Evolutionary conservation across 345 rosid genomes (phyloP).

Genomic region (Barbarea vulgaris): DNA sequence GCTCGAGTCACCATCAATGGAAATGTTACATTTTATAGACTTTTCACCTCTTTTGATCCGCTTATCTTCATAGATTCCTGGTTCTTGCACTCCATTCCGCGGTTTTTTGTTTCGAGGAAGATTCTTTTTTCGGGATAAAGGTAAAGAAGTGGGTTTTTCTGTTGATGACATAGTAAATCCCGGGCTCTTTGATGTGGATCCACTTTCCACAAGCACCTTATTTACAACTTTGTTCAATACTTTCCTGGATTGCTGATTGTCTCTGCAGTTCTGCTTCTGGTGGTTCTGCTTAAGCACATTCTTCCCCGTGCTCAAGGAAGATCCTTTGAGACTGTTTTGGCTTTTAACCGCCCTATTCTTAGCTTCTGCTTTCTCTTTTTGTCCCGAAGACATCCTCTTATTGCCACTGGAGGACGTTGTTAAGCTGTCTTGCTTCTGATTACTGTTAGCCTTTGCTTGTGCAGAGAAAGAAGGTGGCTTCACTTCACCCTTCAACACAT

Average conservation of each 20-base stretch:
- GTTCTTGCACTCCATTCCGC: conserved; percentile 44
- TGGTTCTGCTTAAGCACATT: conserved; percentile 80
- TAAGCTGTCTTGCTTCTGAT: conserved; percentile 71
- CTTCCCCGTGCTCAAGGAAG: conserved; percentile 53
- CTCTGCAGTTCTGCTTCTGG: conserved; percentile 81
- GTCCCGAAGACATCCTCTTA: conserved; percentile 28
- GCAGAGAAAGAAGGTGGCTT: conserved; percentile 84
- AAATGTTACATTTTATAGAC: conserved; percentile 51
- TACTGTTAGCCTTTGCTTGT: conserved; percentile 79
- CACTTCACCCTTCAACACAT: conserved; percentile 52
- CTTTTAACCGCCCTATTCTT: conserved; percentile 59
- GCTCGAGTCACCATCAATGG: conserved; percentile 43
- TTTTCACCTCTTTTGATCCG: conserved; percentile 47
- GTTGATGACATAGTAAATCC: conserved; percentile 31
- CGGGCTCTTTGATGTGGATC: conserved; percentile 44
- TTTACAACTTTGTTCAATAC: conserved; percentile 47
- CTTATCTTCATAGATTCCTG: conserved; percentile 41
- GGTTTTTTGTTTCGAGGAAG: conserved; percentile 50
- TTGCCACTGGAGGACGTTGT: conserved; percentile 34
- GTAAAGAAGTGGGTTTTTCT: conserved; percentile 42
- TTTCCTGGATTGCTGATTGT: conserved; percentile 50
- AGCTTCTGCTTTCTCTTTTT: conserved; percentile 58
- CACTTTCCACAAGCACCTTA: conserved; percentile 50
- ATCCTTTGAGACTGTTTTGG: conserved; percentile 59
- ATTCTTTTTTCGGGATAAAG: conserved; percentile 50